A percentile compares a stretch with the other conserved stretches of the same genome.
Conservation (phyloP, 352 stramenopile genomes). For the Thraustotheca clavata region DNA sequence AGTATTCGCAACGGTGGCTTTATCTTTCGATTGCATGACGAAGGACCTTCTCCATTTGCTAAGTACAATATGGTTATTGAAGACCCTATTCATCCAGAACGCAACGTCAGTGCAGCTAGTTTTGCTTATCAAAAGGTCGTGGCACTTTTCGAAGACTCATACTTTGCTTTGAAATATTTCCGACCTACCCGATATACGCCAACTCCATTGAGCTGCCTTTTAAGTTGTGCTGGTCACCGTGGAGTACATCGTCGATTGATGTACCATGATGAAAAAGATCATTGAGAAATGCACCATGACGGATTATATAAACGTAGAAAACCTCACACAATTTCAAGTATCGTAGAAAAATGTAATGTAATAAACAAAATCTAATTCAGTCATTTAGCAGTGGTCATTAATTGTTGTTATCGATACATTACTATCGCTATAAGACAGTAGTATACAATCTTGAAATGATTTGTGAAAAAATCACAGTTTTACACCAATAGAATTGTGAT, state of each 20-base stretch:
- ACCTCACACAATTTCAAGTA: too few species aligned
- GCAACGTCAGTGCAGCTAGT: constrained; percentile 80
- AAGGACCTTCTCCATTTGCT: constrained; percentile 22
- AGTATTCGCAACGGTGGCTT: constrained; percentile 80
- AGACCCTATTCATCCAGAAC: constrained; percentile 79
- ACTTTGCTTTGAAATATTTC: constrained; percentile 80
- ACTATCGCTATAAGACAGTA: too few species aligned
- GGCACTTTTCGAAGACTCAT: constrained; percentile 76
- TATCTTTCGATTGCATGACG: constrained; percentile 64
- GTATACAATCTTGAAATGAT: too few species aligned
- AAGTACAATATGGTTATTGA: constrained; percentile 81
- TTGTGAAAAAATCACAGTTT: too few species aligned
- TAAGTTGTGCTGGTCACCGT: constrained; percentile 28
- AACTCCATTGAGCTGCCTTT: constrained; percentile 69
- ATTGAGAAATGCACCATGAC: not conserved
- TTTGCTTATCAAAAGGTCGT: constrained; percentile 82
- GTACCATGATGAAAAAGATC: not conserved
- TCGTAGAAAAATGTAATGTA: not conserved
- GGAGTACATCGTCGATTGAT: constrained; percentile 7
- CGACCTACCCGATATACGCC: constrained; percentile 61
- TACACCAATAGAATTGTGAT: too few species aligned
- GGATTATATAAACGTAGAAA: constrained; percentile 5
- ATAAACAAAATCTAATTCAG: constrained; percentile 6
- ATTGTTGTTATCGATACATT: too few species aligned
- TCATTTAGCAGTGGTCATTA: too few species aligned